Evolutionary conservation across 768 basidiomycete genomes (phyloP).

Genomic region (Omphalotus guepiniiformis): DNA sequence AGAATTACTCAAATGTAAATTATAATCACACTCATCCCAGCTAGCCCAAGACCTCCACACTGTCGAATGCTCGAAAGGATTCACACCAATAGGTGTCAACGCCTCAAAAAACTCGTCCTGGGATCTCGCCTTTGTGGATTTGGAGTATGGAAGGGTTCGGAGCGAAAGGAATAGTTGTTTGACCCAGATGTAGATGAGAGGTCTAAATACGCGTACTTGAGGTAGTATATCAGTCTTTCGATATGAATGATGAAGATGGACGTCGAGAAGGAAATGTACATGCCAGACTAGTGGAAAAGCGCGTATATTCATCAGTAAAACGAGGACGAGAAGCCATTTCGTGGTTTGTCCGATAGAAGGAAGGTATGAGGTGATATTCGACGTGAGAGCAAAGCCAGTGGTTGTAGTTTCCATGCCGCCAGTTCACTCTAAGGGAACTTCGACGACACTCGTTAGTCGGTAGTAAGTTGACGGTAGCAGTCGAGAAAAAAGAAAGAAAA

Average conservation of each 20-base stretch:
- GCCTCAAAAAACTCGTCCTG: slow-evolving; percentile 43
- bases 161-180: slow-evolving; percentile 27
- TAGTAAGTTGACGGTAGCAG: no score
- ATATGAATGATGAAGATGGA: neutral
- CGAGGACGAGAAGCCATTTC: neutral
- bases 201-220: slow-evolving; percentile 45
- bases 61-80: slow-evolving; percentile 47
- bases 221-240: neutral
- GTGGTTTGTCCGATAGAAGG: neutral
- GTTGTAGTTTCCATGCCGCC: no score
- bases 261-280: neutral
- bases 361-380: no score
- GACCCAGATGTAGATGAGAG: slow-evolving; percentile 33
- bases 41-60: slow-evolving; percentile 51
- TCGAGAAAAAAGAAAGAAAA: no score
- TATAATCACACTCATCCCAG: slow-evolving; percentile 74
- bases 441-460: no score
- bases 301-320: slow-evolving; percentile 5
- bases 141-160: slow-evolving; percentile 34
- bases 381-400: no score
- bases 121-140: slow-evolving; percentile 24
- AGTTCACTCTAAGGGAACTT: no score
- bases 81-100: slow-evolving; percentile 48
- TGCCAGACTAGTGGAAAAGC: slow-evolving; percentile 8
- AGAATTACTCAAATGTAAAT: slow-evolving; percentile 76